A percentile compares a stretch with the other conserved stretches of the same genome.
These are phyloP conservation scores for Escallonia rubra DNA, from an alignment of 129 eudicot species.

Conservation along the genomic window DNA sequence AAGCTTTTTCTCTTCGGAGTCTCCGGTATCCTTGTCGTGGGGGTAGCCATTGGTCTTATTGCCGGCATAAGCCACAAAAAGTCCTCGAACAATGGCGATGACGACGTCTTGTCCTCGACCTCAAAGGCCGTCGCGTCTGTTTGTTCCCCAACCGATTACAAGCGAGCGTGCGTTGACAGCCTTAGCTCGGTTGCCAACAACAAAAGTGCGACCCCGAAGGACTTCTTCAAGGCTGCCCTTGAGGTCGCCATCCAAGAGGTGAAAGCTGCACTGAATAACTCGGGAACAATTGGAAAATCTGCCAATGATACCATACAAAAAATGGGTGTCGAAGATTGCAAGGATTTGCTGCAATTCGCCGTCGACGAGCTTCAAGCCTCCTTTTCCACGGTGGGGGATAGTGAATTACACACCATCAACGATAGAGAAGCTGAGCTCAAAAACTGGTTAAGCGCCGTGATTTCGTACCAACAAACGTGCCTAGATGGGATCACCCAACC, in stretches of 20 bases:
- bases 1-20: conserved; percentile 22
- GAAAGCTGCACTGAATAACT: conserved; percentile 19
- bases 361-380: conserved; percentile 31
- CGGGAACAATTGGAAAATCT: conserved; percentile 12
- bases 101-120: conserved; percentile 11
- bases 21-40: conserved; percentile 41
- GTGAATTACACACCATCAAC: conserved; percentile 2
- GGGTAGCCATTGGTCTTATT: conserved; percentile 32
- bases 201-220: conserved; percentile 32
- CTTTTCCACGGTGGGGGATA: conserved; percentile 17
- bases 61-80: conserved; percentile 10
- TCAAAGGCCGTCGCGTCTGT: conserved; percentile 28
- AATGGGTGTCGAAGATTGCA: conserved; percentile 38
- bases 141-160: conserved; percentile 27
- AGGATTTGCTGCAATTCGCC: conserved; percentile 23
- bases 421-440: conserved; percentile 25
- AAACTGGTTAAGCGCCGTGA: conserved; percentile 45
- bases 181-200: conserved; percentile 17
- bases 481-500: conserved; percentile 24
- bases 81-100: not conserved
- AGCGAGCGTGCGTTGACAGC: conserved; percentile 30
- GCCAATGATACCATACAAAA: conserved; percentile 16
- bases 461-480: conserved; percentile 33
- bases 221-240: conserved; percentile 25
- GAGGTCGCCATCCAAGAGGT: conserved; percentile 19